Evolutionary conservation across 495 filamentous ascomycete species (phyloP).

Genomic region (Glarea lozoyensis): DNA sequence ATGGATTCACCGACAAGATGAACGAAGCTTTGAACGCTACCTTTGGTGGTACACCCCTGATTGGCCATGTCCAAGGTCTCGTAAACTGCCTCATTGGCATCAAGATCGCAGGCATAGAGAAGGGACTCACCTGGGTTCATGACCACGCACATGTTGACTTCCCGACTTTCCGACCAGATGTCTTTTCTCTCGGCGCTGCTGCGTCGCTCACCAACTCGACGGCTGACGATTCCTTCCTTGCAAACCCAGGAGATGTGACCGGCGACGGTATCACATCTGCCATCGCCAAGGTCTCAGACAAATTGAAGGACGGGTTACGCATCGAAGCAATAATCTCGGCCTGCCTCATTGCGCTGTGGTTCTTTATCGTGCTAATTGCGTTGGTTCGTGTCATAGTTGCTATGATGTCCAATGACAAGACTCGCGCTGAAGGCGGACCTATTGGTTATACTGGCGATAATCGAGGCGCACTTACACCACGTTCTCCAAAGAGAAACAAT

Average conservation of each 20-base stretch:
- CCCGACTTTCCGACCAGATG: conserved; percentile 66
- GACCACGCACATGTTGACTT: conserved; percentile 79
- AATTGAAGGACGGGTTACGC: conserved; percentile 54
- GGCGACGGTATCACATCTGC: conserved; percentile 49
- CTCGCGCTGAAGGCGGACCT: conserved; percentile 40
- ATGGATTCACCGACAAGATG: conserved; percentile 68
- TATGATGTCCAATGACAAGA: conserved; percentile 39
- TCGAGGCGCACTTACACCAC: background rate
- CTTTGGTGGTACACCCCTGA: conserved; percentile 73
- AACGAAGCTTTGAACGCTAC: conserved; percentile 58
- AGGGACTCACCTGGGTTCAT: conserved; percentile 80
- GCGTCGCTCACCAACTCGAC: conserved; percentile 48
- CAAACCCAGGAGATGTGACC: conserved; percentile 56
- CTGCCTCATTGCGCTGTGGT: conserved; percentile 60
- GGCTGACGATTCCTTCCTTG: conserved; percentile 61
- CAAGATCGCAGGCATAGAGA: conserved; percentile 67
- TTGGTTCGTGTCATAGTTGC: conserved; percentile 52
- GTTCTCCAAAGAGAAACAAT: conserved; percentile 5
- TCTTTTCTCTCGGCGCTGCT: conserved; percentile 73
- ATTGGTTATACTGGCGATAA: conserved; percentile 15
- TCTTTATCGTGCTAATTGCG: conserved; percentile 68
- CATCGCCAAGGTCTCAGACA: conserved; percentile 52
- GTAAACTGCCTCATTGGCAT: conserved; percentile 69
- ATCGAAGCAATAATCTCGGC: conserved; percentile 67
- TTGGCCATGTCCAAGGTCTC: conserved; percentile 61